These are phyloP conservation scores for Oryza punctata DNA, from an alignment of 176 grass and related monocot genomes.

Conservation along the genomic window DNA sequence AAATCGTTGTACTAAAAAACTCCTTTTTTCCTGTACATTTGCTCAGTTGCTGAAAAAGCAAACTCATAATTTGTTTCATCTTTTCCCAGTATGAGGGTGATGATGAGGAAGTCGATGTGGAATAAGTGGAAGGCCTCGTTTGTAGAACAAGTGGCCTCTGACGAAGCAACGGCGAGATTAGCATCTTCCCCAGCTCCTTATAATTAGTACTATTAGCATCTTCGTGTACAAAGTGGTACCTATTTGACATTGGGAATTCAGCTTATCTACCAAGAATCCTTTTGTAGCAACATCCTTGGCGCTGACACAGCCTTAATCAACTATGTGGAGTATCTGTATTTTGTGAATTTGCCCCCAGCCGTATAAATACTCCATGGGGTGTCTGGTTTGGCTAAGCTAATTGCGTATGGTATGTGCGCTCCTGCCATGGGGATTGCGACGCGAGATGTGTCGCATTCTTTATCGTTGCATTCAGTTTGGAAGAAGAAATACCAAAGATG, in stretches of 20 bases:
- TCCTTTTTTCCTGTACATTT: background rate
- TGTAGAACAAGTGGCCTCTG: constrained; percentile 28
- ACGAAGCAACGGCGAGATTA: constrained; percentile 15
- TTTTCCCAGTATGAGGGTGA: constrained; percentile 61
- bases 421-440: no score
- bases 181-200: background rate
- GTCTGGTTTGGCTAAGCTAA: no score
- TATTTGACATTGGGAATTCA: constrained; percentile 8
- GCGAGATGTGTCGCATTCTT: no score
- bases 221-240: constrained; percentile 32
- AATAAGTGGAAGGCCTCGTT: constrained; percentile 45
- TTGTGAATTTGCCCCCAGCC: background rate
- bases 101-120: constrained; percentile 68
- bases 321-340: no score
- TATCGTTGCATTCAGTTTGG: no score
- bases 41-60: background rate
- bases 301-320: background rate
- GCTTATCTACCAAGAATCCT: background rate
- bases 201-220: constrained; percentile 4
- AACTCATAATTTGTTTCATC: constrained; percentile 21
- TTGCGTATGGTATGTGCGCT: no score
- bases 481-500: no score
- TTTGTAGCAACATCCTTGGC: constrained; percentile 17
- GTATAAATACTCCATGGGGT: background rate
- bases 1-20: no score